Evolutionary conservation across 768 basidiomycete species (phyloP).

Genomic region (Trametes gibbosa): DNA sequence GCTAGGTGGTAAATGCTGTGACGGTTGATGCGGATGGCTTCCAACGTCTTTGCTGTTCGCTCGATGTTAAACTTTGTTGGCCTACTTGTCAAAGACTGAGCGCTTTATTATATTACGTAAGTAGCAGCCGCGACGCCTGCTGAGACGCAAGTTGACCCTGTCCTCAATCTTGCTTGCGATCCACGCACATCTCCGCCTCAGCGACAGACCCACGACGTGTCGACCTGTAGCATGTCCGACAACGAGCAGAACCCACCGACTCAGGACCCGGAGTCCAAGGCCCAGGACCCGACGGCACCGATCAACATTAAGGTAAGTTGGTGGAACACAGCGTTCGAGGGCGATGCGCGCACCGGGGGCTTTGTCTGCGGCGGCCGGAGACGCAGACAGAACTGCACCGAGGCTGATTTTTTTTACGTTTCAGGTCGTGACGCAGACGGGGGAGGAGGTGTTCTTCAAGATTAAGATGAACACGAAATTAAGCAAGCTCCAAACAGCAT

Average conservation of each 20-base stretch:
- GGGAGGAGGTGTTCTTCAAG: conserved; percentile 95
- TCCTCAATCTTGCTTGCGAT: neutral
- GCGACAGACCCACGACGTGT: neutral
- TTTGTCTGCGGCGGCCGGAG: neutral
- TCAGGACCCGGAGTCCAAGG: conserved; percentile 46
- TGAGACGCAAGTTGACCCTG: neutral
- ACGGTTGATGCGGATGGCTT: too few relatives aligned
- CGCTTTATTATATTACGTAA: conserved; percentile 9
- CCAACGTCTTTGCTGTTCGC: too few relatives aligned
- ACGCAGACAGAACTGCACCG: neutral
- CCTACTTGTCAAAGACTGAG: too few relatives aligned
- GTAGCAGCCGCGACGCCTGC: neutral
- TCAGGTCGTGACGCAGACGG: conserved; percentile 71
- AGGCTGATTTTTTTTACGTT: neutral
- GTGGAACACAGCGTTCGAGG: neutral
- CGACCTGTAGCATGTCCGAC: conserved; percentile 49
- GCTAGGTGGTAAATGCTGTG: too few relatives aligned
- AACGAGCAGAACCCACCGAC: conserved; percentile 35
- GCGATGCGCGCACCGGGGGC: neutral
- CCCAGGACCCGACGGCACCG: conserved; percentile 57
- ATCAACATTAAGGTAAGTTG: conserved; percentile 76
- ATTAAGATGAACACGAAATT: conserved; percentile 92
- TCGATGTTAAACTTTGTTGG: too few relatives aligned
- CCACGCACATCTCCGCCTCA: neutral
- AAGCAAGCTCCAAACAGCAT: conserved; percentile 89